Conservation (phyloP, 2,329 filamentous ascomycete species). For the Fusarium pseudocircinatum region DNA sequence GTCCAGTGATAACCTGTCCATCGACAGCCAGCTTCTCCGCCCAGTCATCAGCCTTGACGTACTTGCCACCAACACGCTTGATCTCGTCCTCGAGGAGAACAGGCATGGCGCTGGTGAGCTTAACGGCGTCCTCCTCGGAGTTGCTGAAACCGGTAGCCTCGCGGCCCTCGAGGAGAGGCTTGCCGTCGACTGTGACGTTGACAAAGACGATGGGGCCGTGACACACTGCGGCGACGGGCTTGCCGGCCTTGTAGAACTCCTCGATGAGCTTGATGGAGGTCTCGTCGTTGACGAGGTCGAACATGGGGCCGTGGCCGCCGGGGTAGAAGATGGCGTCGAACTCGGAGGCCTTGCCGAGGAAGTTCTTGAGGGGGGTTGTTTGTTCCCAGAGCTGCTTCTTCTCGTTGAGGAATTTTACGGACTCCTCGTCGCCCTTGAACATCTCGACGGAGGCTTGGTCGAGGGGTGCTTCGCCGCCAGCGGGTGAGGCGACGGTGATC, state of each 20-base stretch:
- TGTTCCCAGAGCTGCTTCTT: conserved; percentile 70
- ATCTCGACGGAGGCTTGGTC: conserved; percentile 66
- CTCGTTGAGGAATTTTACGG: conserved; percentile 63
- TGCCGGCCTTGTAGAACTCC: conserved; percentile 69
- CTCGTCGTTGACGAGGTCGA: conserved; percentile 67
- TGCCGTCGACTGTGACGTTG: conserved; percentile 64
- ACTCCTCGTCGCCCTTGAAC: conserved; percentile 63
- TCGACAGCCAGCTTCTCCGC: conserved; percentile 60
- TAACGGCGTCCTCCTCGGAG: conserved; percentile 61
- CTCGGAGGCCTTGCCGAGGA: conserved; percentile 65
- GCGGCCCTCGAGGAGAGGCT: conserved; percentile 64
- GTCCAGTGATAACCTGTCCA: conserved; percentile 64
- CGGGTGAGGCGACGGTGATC: conserved; percentile 68
- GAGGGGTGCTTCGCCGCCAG: conserved; percentile 69
- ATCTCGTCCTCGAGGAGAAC: conserved; percentile 68
- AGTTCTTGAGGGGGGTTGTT: conserved; percentile 66
- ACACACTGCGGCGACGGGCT: conserved; percentile 74
- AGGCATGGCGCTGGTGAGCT: conserved; percentile 64
- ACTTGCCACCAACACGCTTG: conserved; percentile 62
- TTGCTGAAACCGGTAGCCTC: conserved; percentile 71
- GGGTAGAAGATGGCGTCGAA: conserved; percentile 71
- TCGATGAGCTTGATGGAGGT: conserved; percentile 68
- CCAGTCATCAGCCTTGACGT: conserved; percentile 65
- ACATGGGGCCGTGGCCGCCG: conserved; percentile 71
- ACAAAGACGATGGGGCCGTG: conserved; percentile 73